Base-by-base conservation (phyloP, 2,329 filamentous ascomycete genomes). In the Phymatotrichopsis omnivora region DNA sequence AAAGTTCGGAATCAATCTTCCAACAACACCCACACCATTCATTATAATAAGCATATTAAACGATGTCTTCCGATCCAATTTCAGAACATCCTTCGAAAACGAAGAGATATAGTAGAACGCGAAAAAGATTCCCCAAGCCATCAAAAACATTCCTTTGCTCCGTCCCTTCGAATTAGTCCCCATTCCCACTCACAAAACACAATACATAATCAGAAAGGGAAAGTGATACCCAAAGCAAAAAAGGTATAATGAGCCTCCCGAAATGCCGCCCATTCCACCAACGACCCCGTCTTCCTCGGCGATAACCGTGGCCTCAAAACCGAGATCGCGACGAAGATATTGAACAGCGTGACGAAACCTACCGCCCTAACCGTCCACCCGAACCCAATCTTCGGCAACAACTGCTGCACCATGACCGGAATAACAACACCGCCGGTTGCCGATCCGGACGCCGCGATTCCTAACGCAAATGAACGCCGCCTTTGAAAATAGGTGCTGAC, bases 31-130 rank as follows among this genome's bases (percentile, higher is more conserved):
- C 8, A 76, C 67, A 16, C 73, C 76, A 61, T 83, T 85, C 57
- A 82, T 65, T 3, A 82, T 65, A 20, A 82, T 67, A 10, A 84
- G 64, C 6, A 83, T 60, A 56, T 78, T 72, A 38, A 82, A 69
- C 4, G 75, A 68, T 40, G 64, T 63, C 1, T 61, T 57, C 42
- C 68, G 63, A 0, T 64, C 61, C 2, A 69, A 57, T 5, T 55
- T 54, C 16, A 67, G 56, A 5, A 60, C 57, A n/a, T 64, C 70
- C 25, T 68, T 65, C 3, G 63, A 62, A 57, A 68, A 77, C 0
- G 69, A 64, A 0, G 69, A 63, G 24, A 79, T 59, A 60, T 78
- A 80, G 62, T 73, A 78, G 56, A 75, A 76, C 4, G 68, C 68
- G 45, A 76, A 71, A 53, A 76, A 78, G 1, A 75, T 58, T 1